phyloP scores from a whole-genome alignment of 164 flowering plant genomes.

The Liquidambar formosana region DNA sequence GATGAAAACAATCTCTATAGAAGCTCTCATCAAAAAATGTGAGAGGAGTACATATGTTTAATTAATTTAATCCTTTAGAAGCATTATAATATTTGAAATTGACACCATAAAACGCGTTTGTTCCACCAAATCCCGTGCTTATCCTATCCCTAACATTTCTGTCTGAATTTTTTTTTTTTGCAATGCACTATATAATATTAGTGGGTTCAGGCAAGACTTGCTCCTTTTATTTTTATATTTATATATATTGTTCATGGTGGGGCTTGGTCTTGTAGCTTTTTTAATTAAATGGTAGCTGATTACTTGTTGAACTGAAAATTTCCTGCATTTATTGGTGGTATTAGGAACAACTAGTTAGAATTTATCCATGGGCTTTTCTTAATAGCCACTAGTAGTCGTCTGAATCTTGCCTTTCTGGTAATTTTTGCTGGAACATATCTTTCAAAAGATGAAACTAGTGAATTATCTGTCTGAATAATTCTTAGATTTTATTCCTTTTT shows the following conservation, averaged over 20 bases:
- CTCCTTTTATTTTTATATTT: not conserved
- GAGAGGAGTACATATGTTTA: not conserved
- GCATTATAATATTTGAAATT: slow-evolving; percentile 17
- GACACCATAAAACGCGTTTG: slow-evolving; percentile 26
- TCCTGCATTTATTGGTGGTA: too few relatives aligned
- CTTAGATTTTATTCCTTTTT: too few relatives aligned
- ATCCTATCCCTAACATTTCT: slow-evolving; percentile 9
- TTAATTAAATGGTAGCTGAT: too few relatives aligned
- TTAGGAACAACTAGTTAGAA: too few relatives aligned
- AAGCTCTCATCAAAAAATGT: slow-evolving; percentile 15
- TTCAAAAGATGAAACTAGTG: too few relatives aligned
- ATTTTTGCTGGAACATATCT: too few relatives aligned
- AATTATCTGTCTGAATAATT: too few relatives aligned
- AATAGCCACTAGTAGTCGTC: too few relatives aligned
- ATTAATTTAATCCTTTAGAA: not conserved
- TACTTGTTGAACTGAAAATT: too few relatives aligned
- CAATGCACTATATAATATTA: not conserved
- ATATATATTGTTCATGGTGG: not conserved
- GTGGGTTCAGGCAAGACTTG: not conserved
- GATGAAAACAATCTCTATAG: not conserved
- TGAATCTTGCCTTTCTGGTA: too few relatives aligned
- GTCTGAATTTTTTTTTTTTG: slow-evolving; percentile 4
- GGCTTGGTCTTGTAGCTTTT: not conserved
- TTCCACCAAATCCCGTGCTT: slow-evolving; percentile 30
- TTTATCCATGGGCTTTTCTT: too few relatives aligned